Base-by-base conservation (phyloP, 148 eudicot genomes). In the Cornus florida region DNA sequence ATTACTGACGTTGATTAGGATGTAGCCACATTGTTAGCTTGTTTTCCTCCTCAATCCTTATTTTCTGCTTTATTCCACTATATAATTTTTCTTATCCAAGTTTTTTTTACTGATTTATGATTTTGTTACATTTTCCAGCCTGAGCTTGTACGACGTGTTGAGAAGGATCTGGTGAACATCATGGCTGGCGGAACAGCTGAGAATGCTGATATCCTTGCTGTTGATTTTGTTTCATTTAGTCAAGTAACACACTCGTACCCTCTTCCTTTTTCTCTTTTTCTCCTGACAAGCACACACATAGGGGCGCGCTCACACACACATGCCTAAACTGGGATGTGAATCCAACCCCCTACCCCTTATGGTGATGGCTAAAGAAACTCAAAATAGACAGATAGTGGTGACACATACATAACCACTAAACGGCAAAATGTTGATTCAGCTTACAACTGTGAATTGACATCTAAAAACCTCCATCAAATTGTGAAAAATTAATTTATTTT, bases 101-200 rank as follows among this genome's bases (percentile, higher is more conserved):
- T 22, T 7, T 62, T 53, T 53, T 75, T 5, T 76, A 3, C 53
- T 79, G 69, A 59, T 56, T 35, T 69, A 24, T 67, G 73, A 59
- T 46, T 28, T 60, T 71, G 62, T 57, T 53, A 16, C 43, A 4
- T 80, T 80, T 80, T 90, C 86, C 93, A 95, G 99, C 99, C 97
- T 53, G 99, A 95, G 82, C 87, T 95, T 81, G 97, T 95, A 85
- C 88, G 85, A 38, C 92, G 93, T 46, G 98, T 95, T 20, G 98
- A 95, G 85, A 90, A 80, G 78, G 97, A 93, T 83, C 85, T 95
- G 82, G 82, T 86, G 77, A 93, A 91, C 78, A 95, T 95, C 48
- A 95, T 93, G 94, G 88, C 86, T 82, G 95, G 92, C 83, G 91
- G 97, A 92, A 94, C 91, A 68, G 84, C 88, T 64, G 90, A 85